Base-by-base conservation (phyloP, 441 rosid species). In the Mallotus japonicus region DNA sequence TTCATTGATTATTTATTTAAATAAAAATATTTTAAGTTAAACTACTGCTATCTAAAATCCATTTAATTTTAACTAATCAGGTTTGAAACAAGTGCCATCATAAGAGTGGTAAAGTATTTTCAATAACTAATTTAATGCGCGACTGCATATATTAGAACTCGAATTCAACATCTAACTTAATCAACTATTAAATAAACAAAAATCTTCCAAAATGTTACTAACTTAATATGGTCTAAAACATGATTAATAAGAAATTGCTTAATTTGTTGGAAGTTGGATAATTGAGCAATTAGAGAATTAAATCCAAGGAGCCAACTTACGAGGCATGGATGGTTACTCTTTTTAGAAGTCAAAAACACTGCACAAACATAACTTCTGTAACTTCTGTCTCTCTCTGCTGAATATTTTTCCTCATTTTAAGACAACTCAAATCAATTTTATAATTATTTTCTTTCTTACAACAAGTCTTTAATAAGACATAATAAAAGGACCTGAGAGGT, bases 381-480 rank as follows among this genome's bases (percentile, higher is more conserved):
- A 14, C 19, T 17, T 71, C 53, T 17, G 42, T 44, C 53, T 72
- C 40, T 47, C 54, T 64, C 32, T 66, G 51, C 32, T 68, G n/a
- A 22, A 14, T 44, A 6, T 68, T 62, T 17, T 17, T 32, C 69
- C 60, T 24, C 50, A 66, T 75, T 59, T 60, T 75, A 65, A 79
- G 75, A 73, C 28, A 54, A 13, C 14, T 55, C n/a, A 71, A 34
- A 67, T 44, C 5, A 44, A 57, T 32, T 67, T 69, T 24, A 50
- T 50, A 50, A 50, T 13, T 50, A 37, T 50, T 13, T 11, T 3
- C 12, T 50, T 13, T 3, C 13, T 59, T 46, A 20, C 20, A 10
- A 17, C 22, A 2, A 24, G 51, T 16, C 19, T 61, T 71, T 49
- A 50, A 50, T 55, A 66, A 47, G 58, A 49, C 44, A 59, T 47